Conservation (phyloP, 2,329 filamentous ascomycete species). For the Colletotrichum sidae region DNA sequence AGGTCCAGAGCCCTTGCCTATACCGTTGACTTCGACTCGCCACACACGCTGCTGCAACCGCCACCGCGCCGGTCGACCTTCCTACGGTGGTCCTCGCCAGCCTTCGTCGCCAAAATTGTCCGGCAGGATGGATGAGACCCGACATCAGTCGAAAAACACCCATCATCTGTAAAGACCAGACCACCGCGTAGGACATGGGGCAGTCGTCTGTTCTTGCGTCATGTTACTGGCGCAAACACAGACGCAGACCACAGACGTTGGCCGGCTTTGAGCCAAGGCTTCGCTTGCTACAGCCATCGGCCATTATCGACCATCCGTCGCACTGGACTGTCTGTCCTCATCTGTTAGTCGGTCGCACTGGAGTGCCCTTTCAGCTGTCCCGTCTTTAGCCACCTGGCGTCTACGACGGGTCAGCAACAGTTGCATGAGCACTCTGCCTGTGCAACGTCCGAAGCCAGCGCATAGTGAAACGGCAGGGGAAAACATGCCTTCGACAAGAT, state of each 20-base stretch:
- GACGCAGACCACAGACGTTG: slow-evolving; percentile 31
- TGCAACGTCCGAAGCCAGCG: slow-evolving; percentile 4
- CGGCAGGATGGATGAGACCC: slow-evolving; percentile 1
- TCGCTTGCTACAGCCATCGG: slow-evolving; percentile 9
- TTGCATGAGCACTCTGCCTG: not conserved
- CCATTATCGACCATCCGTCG: not conserved
- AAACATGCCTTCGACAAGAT: slow-evolving; percentile 7
- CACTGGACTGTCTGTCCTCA: no score
- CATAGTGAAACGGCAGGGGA: slow-evolving; percentile 26
- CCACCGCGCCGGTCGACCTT: slow-evolving; percentile 2
- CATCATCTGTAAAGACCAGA: not conserved
- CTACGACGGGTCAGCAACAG: not conserved
- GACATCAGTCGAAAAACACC: slow-evolving; percentile 18
- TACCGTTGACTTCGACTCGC: no score
- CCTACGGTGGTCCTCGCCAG: no score
- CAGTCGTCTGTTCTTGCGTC: slow-evolving; percentile 28
- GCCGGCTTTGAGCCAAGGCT: slow-evolving; percentile 27
- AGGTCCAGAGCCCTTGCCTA: no score
- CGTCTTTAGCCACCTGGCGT: no score
- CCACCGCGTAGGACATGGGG: slow-evolving; percentile 24
- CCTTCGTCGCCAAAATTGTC: slow-evolving; percentile 2
- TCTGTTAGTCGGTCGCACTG: no score
- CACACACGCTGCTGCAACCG: slow-evolving; percentile 35
- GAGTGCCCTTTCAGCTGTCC: no score
- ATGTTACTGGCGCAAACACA: slow-evolving; percentile 14